A percentile compares a stretch with the other conserved stretches of the same genome.
Conservation (phyloP, 352 stramenopile species). For the Discostella stelligera region DNA sequence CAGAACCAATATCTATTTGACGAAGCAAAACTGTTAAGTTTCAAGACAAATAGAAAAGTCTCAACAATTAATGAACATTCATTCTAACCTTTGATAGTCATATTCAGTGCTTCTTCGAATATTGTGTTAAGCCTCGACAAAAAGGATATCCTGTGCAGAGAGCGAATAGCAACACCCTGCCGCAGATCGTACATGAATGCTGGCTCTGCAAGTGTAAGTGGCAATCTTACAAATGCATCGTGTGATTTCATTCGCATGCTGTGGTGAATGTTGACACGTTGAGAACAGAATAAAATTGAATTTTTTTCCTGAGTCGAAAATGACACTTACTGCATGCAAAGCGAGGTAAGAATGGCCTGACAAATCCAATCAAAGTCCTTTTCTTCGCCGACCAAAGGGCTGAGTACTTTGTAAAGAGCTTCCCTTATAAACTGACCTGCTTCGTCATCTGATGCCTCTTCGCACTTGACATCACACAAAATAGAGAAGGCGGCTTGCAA, state of each 20-base stretch:
- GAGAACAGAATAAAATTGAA: neutral
- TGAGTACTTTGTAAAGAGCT: conserved; percentile 47
- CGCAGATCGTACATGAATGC: conserved; percentile 65
- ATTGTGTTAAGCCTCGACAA: conserved; percentile 72
- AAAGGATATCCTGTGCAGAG: conserved; percentile 73
- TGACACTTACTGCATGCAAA: conserved; percentile 59
- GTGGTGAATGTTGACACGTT: neutral
- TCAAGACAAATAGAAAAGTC: no score
- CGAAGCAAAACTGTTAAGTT: neutral
- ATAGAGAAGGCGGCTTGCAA: conserved; percentile 70
- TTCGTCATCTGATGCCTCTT: conserved; percentile 28
- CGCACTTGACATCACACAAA: conserved; percentile 50
- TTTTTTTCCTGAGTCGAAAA: neutral
- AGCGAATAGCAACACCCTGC: conserved; percentile 64
- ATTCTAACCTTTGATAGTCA: conserved; percentile 60
- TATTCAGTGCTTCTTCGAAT: conserved; percentile 68
- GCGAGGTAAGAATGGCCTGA: conserved; percentile 56
- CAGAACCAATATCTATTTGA: conserved; percentile 54
- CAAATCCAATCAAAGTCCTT: conserved; percentile 74
- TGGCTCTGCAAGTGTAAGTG: conserved; percentile 70
- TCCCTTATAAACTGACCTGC: conserved; percentile 24
- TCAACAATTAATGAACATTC: neutral
- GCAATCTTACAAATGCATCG: conserved; percentile 71
- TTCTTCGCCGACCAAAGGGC: conserved; percentile 31
- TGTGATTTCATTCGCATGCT: conserved; percentile 64